Conservation (phyloP, 2,329 filamentous ascomycete species). For the Coniochaeta sp. region DNA sequence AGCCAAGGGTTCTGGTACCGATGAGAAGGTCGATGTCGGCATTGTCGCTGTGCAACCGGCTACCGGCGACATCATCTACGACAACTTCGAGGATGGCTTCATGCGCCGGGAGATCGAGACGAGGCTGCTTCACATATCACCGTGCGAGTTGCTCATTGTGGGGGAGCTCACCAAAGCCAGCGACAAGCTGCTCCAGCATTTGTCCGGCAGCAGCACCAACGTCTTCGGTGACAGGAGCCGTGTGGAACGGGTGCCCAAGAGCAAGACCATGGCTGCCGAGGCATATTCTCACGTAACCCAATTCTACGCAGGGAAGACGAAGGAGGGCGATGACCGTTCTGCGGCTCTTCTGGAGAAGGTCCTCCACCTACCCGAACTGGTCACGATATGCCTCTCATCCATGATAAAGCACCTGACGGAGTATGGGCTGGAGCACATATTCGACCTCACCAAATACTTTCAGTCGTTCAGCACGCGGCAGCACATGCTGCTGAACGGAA, state of each 20-base stretch:
- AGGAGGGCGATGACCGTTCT: constrained; percentile 51
- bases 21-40: constrained; percentile 89
- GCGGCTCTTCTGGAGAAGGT: constrained; percentile 76
- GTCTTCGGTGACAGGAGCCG: constrained; percentile 87
- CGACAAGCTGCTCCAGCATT: constrained; percentile 83
- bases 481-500: constrained; percentile 94
- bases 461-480: constrained; percentile 89
- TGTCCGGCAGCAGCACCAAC: constrained; percentile 83
- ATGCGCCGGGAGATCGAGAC: constrained; percentile 97
- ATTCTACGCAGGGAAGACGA: constrained; percentile 86
- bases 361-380: constrained; percentile 73
- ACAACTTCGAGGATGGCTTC: constrained; percentile 93
- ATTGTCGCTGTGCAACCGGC: constrained; percentile 91
- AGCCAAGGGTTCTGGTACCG: constrained; percentile 71
- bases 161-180: constrained; percentile 85
- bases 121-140: constrained; percentile 86
- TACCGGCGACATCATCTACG: constrained; percentile 93
- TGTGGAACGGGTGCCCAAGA: constrained; percentile 69
- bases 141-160: constrained; percentile 90
- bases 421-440: constrained; percentile 91
- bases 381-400: constrained; percentile 86
- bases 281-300: constrained; percentile 83
- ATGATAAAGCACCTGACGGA: constrained; percentile 93
- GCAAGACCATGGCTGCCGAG: constrained; percentile 76
- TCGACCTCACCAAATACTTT: constrained; percentile 94